Percentiles rank a stretch among this genome's conserved stretches.
Evolutionary conservation across 257 asterid genomes (phyloP).

Genomic region (Solanum virginianum): DNA sequence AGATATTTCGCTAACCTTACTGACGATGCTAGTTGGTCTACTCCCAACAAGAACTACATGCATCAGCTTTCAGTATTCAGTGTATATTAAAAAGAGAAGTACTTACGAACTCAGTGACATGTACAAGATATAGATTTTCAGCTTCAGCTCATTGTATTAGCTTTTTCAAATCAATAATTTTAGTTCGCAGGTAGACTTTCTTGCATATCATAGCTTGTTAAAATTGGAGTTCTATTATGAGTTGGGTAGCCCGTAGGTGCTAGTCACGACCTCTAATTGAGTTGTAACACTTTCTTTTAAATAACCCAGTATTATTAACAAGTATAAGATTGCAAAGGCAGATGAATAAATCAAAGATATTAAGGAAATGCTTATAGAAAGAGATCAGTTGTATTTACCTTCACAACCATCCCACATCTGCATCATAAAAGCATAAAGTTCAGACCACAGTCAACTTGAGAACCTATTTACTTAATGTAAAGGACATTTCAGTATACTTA

Average conservation of each 20-base stretch:
- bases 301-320: not conserved
- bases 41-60: not conserved
- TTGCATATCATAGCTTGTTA: not conserved
- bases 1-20: not conserved
- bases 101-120: not conserved
- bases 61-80: not conserved
- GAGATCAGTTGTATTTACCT: slow-evolving; percentile 32
- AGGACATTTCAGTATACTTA: slow-evolving; percentile 18
- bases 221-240: not conserved
- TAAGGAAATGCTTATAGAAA: not conserved
- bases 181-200: not conserved
- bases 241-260: not conserved
- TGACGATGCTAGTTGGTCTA: not conserved
- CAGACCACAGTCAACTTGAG: not conserved
- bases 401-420: slow-evolving; percentile 90
- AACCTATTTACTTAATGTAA: not conserved
- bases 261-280: not conserved
- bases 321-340: not conserved
- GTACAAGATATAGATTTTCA: not conserved
- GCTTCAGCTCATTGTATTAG: not conserved
- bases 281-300: not conserved
- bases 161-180: not conserved
- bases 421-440: slow-evolving; percentile 2
- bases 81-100: not conserved
- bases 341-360: not conserved